phyloP scores from a whole-genome alignment of 169 alveolate species.

The Plasmodium adleri region DNA sequence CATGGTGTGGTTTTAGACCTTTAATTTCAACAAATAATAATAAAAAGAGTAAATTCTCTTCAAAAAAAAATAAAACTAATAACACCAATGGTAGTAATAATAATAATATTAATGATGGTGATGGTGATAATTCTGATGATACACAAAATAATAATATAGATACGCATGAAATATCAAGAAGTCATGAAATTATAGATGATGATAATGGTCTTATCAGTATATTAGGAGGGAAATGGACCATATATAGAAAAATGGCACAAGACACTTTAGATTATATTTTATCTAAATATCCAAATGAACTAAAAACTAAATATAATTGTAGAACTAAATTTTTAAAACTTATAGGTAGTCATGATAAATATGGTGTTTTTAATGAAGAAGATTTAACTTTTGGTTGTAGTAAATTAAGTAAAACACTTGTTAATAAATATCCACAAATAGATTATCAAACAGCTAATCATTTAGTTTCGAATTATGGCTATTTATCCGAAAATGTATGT shows the following conservation, averaged over 20 bases:
- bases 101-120: too few species aligned
- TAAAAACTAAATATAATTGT: constrained; percentile 80
- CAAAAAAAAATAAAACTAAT: constrained; percentile 76
- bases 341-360: constrained; percentile 79
- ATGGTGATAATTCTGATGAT: neutral
- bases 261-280: constrained; percentile 83
- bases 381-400: constrained; percentile 83
- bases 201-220: constrained; percentile 90
- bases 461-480: constrained; percentile 86
- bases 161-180: constrained; percentile 91
- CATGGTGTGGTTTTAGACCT: constrained; percentile 91
- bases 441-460: constrained; percentile 80
- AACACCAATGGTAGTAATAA: neutral
- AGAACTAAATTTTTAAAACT: constrained; percentile 80
- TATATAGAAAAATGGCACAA: constrained; percentile 95
- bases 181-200: constrained; percentile 92
- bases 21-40: constrained; percentile 78
- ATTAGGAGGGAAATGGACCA: constrained; percentile 97
- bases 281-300: constrained; percentile 59
- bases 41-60: constrained; percentile 77
- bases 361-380: constrained; percentile 77
- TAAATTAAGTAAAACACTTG: constrained; percentile 76
- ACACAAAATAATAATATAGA: constrained; percentile 51
- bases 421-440: constrained; percentile 69
- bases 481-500: constrained; percentile 83